Evolutionary conservation across 1,284 basidiomycete species (phyloP).

Genomic region (Wallemia ichthyophaga): DNA sequence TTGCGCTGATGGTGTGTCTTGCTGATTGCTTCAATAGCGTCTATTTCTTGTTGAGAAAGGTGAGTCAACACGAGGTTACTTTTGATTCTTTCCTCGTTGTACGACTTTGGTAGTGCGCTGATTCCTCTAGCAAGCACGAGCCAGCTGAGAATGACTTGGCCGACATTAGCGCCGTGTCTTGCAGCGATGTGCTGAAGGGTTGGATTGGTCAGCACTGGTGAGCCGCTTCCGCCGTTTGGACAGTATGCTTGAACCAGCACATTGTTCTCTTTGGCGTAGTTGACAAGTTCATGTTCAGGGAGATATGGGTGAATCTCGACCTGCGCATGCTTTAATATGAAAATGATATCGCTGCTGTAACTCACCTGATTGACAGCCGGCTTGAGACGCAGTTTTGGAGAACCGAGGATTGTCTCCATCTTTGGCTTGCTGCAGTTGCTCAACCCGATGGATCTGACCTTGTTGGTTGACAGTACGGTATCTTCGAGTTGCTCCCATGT

Average conservation of each 20-base stretch:
- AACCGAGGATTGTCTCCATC: conserved; percentile 7
- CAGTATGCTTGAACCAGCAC: conserved; percentile 56
- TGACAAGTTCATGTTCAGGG: conserved; percentile 37
- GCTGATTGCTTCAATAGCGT: background rate
- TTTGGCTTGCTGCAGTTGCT: conserved; percentile 24
- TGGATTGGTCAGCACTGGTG: conserved; percentile 36
- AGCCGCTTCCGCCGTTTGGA: conserved; percentile 44
- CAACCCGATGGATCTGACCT: conserved; percentile 51
- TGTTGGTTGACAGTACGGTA: conserved; percentile 20
- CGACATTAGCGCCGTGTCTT: conserved; percentile 26
- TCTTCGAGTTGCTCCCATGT: conserved; percentile 41
- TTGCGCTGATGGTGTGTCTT: no score
- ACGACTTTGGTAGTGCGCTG: conserved; percentile 28
- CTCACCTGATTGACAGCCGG: conserved; percentile 47
- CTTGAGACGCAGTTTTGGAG: conserved; percentile 17
- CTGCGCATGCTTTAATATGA: no score
- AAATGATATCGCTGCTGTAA: no score
- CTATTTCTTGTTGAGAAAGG: conserved; percentile 5
- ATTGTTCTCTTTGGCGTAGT: conserved; percentile 32
- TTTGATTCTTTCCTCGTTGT: conserved; percentile 38
- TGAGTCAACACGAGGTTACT: conserved; percentile 25
- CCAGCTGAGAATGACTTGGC: conserved; percentile 30
- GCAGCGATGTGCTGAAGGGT: conserved; percentile 29
- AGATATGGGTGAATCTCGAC: conserved; percentile 47
- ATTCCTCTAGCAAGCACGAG: conserved; percentile 19